Percentiles rank a stretch among this genome's conserved stretches.
phyloP scores from a whole-genome alignment of 306 rosid species.

The Pterocarpus santalinus region DNA sequence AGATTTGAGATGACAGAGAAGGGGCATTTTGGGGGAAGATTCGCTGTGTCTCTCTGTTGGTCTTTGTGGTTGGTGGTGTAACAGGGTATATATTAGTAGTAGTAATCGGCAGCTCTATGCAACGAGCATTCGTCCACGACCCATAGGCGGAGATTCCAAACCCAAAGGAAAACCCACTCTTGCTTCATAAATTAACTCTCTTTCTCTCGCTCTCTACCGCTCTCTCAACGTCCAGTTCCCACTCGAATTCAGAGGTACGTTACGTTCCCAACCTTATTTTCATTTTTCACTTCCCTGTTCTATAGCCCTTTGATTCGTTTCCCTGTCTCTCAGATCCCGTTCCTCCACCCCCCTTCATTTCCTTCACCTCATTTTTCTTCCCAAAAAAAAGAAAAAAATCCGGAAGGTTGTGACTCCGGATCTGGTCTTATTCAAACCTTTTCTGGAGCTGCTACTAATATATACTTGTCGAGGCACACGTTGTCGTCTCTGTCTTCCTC shows the following conservation, averaged over 20 bases:
- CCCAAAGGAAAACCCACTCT: background rate
- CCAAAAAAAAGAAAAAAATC: too few species aligned
- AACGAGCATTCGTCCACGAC: conserved; percentile 35
- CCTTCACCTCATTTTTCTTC: too few species aligned
- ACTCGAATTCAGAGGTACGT: conserved; percentile 35
- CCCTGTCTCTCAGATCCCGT: conserved; percentile 28
- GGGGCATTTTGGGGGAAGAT: conserved; percentile 12
- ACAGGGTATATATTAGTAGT: conserved; percentile 5
- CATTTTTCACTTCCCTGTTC: background rate
- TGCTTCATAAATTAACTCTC: conserved; percentile 3
- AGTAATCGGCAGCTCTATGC: background rate
- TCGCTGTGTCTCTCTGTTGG: too few species aligned
- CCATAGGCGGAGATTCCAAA: conserved; percentile 55
- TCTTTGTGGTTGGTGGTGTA: background rate
- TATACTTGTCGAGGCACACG: too few species aligned
- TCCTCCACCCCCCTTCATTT: too few species aligned
- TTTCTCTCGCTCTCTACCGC: background rate
- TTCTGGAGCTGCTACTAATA: too few species aligned
- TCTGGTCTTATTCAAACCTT: too few species aligned
- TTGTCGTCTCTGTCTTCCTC: background rate
- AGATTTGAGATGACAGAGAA: background rate
- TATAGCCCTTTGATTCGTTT: background rate
- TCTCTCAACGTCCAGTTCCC: background rate
- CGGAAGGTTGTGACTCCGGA: conserved; percentile 11
- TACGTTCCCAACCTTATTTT: background rate